Evolutionary conservation across 805 yeast genomes (phyloP).

Genomic region (Komagataella kurtzmanii): DNA sequence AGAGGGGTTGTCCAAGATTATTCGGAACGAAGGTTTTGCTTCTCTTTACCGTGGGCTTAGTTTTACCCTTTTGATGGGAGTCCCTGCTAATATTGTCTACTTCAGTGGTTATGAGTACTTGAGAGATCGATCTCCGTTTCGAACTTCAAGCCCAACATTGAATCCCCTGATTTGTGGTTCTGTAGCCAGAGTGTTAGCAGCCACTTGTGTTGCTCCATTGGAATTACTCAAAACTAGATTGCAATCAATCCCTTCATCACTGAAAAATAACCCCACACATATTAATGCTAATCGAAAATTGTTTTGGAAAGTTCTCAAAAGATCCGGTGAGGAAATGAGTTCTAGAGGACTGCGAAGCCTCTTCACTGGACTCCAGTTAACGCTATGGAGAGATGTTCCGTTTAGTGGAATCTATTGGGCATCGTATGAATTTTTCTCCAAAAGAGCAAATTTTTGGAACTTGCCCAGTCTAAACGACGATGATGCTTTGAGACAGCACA

Average conservation of each 20-base stretch:
- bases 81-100: conserved; percentile 88
- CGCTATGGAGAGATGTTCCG: conserved; percentile 96
- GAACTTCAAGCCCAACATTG: conserved; percentile 17
- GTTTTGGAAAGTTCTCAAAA: conserved; percentile 17
- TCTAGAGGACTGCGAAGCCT: conserved; percentile 47
- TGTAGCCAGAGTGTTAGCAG: conserved; percentile 69
- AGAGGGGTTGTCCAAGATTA: conserved; percentile 58
- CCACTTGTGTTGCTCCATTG: conserved; percentile 75
- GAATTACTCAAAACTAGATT: conserved; percentile 81
- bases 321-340: conserved; percentile 26
- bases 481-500: conserved; percentile 8
- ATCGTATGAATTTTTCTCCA: conserved; percentile 46
- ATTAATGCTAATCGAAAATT: conserved; percentile 23
- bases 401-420: conserved; percentile 95
- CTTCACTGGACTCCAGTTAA: conserved; percentile 76
- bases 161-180: conserved; percentile 84
- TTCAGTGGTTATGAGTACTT: conserved; percentile 87
- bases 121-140: conserved; percentile 58
- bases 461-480: conserved; percentile 12
- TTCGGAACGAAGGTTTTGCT: conserved; percentile 55
- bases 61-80: conserved; percentile 72
- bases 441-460: conserved; percentile 8
- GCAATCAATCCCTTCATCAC: conserved; percentile 59
- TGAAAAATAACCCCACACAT: conserved; percentile 12
- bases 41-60: conserved; percentile 88